Base-by-base conservation (phyloP, 192 early-diverging fungal species). In the Backusella mclennaniae region DNA sequence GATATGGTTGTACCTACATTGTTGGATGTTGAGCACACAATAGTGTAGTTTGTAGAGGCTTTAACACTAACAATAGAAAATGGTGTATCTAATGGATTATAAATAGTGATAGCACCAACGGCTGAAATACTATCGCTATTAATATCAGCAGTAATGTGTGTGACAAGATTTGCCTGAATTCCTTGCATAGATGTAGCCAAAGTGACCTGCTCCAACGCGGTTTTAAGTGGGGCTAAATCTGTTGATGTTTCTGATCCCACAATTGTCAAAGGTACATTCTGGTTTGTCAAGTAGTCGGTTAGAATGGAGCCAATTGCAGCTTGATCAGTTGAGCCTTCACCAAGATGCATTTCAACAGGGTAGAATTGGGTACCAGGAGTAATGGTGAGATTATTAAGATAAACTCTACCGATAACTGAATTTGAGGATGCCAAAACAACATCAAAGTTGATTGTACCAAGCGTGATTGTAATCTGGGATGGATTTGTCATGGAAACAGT, bases 381-480 rank as follows among this genome's bases (percentile, higher is more conserved):
- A 33, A 90, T 76, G 6, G 77, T 76, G 78, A 71, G 56, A 90
- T 90, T 49, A 5, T 63, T 67, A n/a, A 90, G 77, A 21, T 80
- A 44, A 21, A 85, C 86, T 56, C 63, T 69, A 75, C 89, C 89
- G 17, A 89, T 74, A 44, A 46, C 29, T 9, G 46, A 23, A 23
- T 76, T 71, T 19, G 11, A 12, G n/a, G 66, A 69, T 3, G 77
- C 79, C 35, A 76, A 81, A 15, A 77, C 71, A 29, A 85, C 83
- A 59, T 73, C 33, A 59, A 89, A 87, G 41, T 69, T 56, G 12
- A 88, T 72, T 66, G 83, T 80, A 33, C 85, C 86, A 66, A 86
- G 73, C 15, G 80, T 79, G 38, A 91, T 91, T 52, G 82, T 82
- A 33, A 89, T 79, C 41, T 82, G 82, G n/a, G 88, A 88, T 12